Conservation (phyloP, 75 land plant species). For the Pinus albicaulis region DNA sequence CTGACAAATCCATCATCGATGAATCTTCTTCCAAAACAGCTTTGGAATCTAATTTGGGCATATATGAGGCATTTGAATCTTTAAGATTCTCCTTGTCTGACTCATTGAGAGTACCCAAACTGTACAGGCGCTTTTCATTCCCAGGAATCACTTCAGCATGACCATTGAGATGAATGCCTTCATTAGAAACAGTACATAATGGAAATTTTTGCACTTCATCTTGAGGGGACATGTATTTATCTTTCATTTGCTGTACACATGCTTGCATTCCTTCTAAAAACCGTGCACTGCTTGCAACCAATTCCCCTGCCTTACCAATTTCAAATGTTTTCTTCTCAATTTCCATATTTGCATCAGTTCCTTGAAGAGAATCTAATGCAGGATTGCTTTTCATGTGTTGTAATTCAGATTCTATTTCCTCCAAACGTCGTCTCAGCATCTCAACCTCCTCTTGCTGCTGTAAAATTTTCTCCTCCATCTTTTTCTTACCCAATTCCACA, state of each 20-base stretch:
- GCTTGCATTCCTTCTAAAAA: conserved; percentile 13
- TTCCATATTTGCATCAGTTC: conserved; percentile 27
- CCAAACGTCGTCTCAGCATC: conserved; percentile 55
- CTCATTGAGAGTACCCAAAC: not conserved
- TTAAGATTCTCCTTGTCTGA: not conserved
- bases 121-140: not conserved
- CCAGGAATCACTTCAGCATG: not conserved
- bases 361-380: not conserved
- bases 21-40: not conserved
- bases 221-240: not conserved
- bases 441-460: conserved; percentile 73
- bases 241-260: not conserved
- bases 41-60: not conserved
- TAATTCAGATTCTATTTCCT: conserved; percentile 72
- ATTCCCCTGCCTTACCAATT: conserved; percentile 31
- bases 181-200: not conserved
- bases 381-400: conserved; percentile 7
- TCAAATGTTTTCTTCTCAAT: conserved; percentile 31
- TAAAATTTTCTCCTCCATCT: conserved; percentile 65
- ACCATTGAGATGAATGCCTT: not conserved
- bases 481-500: conserved; percentile 46
- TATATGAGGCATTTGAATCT: not conserved
- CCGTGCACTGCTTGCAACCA: not conserved
- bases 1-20: not conserved
- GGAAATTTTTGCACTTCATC: not conserved